Base-by-base conservation (phyloP, 345 rosid genomes). In the Gossypium mustelinum region DNA sequence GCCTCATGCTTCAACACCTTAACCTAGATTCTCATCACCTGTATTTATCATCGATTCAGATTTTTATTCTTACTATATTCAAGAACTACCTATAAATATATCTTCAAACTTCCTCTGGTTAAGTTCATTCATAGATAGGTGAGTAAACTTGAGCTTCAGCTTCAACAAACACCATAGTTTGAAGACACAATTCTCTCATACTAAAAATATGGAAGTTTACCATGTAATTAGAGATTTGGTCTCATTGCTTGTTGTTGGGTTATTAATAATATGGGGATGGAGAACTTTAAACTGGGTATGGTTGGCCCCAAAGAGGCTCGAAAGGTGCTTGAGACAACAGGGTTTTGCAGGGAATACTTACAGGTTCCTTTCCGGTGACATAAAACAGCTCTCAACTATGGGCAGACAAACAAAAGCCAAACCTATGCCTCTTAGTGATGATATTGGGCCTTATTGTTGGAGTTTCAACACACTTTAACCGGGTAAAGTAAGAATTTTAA, bases 281-380 rank as follows among this genome's bases (percentile, higher is more conserved):
- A 52, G 73, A 6, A 3, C 54, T 5, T 17, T 70, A 55, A 54
- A 70, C 27, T 70, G 87, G 89, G 78, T 81, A 10, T 86, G 87
- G 87, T 61, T 82, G 58, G 81, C 72, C 52, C 89, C 87, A 9
- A 86, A 78, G 74, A 81, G 76, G 58, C 71, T 86, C 20, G 87
- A 84, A 72, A 76, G 71, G 65, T 72, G 75, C 76, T 51, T 86
- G 72, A 82, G 85, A 70, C 75, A 81, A 58, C 85, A 86, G 79
- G 89, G 89, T 25, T 73, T 86, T n/a, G 43, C 62, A 16, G 89
- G 89, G 11, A 84, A 62, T 56, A 58, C 87, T 63, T 86, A 84
- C 63, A 79, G 83, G 43, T 45, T 84, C 69, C 48, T 81, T 60
- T 65, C 50, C 29, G 89, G 89, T 54, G 89, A 86, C 61, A 45